A percentile compares a stretch with the other conserved stretches of the same genome.
These are phyloP conservation scores for Graphilbum fragrans DNA, from an alignment of 2,329 filamentous ascomycete genomes.

Conservation along the genomic window DNA sequence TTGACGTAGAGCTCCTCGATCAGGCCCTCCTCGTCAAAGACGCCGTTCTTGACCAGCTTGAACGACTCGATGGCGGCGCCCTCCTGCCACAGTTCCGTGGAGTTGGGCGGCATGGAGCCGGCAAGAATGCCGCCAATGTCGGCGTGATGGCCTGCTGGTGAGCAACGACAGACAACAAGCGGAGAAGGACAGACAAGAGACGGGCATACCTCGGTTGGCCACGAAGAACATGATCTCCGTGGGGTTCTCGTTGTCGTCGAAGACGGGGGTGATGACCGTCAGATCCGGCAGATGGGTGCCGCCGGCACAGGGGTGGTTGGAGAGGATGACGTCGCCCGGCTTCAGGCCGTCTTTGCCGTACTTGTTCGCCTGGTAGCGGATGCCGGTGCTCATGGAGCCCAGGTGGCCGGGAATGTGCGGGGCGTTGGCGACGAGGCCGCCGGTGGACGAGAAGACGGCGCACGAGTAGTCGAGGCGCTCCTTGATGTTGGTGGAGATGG, in stretches of 20 bases:
- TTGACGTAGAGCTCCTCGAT: constrained; percentile 48
- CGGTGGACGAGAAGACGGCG: constrained; percentile 63
- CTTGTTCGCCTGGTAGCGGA: constrained; percentile 63
- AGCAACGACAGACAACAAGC: no score
- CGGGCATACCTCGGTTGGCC: constrained; percentile 63
- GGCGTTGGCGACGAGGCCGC: constrained; percentile 65
- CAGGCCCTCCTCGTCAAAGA: constrained; percentile 67
- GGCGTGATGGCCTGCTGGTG: constrained; percentile 72
- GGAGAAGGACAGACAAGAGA: no score
- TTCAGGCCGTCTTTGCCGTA: constrained; percentile 66
- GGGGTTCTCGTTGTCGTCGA: constrained; percentile 42
- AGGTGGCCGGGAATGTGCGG: constrained; percentile 72
- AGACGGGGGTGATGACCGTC: constrained; percentile 68
- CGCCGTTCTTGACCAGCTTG: constrained; percentile 62
- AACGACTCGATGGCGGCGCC: constrained; percentile 52
- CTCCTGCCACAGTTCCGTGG: constrained; percentile 51
- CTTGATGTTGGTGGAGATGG: constrained; percentile 69
- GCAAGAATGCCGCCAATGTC: constrained; percentile 77
- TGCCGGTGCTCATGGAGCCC: constrained; percentile 72
- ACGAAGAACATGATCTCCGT: constrained; percentile 72
- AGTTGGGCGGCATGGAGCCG: constrained; percentile 71
- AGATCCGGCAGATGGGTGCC: constrained; percentile 77
- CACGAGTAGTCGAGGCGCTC: constrained; percentile 75
- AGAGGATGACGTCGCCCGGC: constrained; percentile 68
- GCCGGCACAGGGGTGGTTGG: constrained; percentile 73